Conservation (phyloP, 106 monocot genomes). For the Dendrobium officinale region DNA sequence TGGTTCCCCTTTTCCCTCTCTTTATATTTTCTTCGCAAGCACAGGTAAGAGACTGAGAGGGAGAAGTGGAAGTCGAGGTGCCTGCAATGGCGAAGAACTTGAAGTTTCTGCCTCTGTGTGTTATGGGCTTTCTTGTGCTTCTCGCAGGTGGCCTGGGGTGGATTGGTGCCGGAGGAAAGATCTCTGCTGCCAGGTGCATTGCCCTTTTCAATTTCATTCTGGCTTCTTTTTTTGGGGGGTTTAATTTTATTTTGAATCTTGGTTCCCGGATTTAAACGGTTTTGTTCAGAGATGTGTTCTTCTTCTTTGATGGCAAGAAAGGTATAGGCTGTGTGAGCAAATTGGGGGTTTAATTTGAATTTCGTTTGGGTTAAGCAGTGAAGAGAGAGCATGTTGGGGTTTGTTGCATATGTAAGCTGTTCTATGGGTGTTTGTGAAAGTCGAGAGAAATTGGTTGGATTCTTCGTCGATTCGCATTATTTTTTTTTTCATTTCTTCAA, state of each 20-base stretch:
- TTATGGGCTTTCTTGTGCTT: slow-evolving; percentile 4
- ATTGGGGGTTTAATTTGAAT: not conserved
- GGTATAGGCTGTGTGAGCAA: too few relatives aligned
- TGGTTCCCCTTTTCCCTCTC: not conserved
- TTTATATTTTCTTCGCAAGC: not conserved
- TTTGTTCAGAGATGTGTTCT: too few relatives aligned
- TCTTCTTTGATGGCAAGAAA: too few relatives aligned
- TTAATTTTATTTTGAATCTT: not conserved
- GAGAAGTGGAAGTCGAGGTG: not conserved
- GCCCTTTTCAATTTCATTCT: not conserved
- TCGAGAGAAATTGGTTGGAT: not conserved
- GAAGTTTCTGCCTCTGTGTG: not conserved
- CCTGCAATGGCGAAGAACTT: slow-evolving; percentile 9
- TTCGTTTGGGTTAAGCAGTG: not conserved
- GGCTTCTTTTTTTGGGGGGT: not conserved
- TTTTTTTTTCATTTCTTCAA: not conserved
- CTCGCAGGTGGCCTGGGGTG: not conserved
- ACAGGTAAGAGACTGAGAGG: not conserved
- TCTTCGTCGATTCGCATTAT: not conserved
- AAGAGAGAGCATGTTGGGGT: not conserved
- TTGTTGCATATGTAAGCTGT: not conserved
- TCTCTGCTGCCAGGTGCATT: not conserved
- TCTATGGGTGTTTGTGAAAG: not conserved
- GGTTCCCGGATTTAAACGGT: too few relatives aligned
- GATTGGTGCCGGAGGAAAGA: not conserved